Evolutionary conservation across 2,329 filamentous ascomycete genomes (phyloP).

Genomic region (Calonectria henricotiae): DNA sequence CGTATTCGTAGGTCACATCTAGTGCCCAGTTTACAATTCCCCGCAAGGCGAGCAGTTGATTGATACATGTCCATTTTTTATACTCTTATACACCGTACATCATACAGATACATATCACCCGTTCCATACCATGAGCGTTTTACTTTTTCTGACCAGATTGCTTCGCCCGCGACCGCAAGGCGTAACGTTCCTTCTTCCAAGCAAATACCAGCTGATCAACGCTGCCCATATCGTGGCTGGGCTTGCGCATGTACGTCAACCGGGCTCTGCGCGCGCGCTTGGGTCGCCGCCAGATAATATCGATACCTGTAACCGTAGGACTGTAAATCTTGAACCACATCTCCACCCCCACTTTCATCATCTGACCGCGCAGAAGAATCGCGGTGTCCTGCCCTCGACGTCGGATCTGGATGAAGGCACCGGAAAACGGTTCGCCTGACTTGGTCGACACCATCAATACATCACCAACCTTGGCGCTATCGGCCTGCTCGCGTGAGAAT

Average conservation of each 20-base stretch:
- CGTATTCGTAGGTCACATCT: constrained; percentile 14
- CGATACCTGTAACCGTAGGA: constrained; percentile 90
- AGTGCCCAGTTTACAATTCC: background rate
- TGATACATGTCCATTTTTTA: constrained; percentile 45
- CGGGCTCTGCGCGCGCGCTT: constrained; percentile 91
- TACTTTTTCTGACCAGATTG: constrained; percentile 50
- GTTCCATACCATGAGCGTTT: background rate
- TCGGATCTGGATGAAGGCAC: constrained; percentile 90
- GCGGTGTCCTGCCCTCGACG: constrained; percentile 91
- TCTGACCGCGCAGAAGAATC: constrained; percentile 87
- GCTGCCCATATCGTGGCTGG: constrained; percentile 89
- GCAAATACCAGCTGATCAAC: constrained; percentile 83
- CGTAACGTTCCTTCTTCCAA: constrained; percentile 65
- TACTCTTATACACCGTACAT: constrained; percentile 52
- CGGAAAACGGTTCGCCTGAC: constrained; percentile 87
- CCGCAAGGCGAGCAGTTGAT: constrained; percentile 33
- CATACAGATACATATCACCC: constrained; percentile 55
- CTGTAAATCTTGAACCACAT: constrained; percentile 98
- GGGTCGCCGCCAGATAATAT: constrained; percentile 89
- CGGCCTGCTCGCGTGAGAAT: constrained; percentile 83
- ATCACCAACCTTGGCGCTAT: constrained; percentile 88
- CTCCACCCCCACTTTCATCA: constrained; percentile 91
- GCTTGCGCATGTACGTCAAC: constrained; percentile 91
- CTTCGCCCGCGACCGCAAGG: constrained; percentile 58
- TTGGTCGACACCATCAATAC: constrained; percentile 91